Evolutionary conservation across 495 filamentous ascomycete species (phyloP), one percentile per base, ranked within the genome.

Genomic region (Penicillium bialowiezense): DNA sequence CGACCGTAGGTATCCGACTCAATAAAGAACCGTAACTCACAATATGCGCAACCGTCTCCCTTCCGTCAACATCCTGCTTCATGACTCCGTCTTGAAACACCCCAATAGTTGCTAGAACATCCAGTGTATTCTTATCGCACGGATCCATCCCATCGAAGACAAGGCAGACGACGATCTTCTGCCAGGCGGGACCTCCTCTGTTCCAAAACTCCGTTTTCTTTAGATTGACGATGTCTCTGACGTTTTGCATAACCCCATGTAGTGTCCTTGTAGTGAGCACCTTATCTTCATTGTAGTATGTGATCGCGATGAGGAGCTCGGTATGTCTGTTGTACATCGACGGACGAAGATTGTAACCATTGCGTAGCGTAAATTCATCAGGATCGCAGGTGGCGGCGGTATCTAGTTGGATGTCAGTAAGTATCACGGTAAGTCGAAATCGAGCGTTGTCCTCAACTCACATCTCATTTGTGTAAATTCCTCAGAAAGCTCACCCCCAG

Each of bases 151-250:
- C 93, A 65, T 98, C 93, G 54, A 97, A 97, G 38, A 98, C 89
- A 52, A 97, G 70, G 63, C 86, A 90, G 31, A 97, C 92, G 13
- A 97, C 93, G 62, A 98, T 97, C 77, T 98, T 98, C 67, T 98
- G 93, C 93, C 93, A 98, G 26, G 93, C 92, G 24, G 93, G 91
- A 18, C 93, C 93, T 56, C 93, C 93, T 70, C 95, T 91, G 68
- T 96, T 93, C 93, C 93, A 98, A 76, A 98, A 98, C 54, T 95
- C 90, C 18, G 93, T 95, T 69, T 91, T 96, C 72, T 96, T 96
- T 50, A 97, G 73, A 70, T 95, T 97, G 53, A 96, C 91, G 58
- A 98, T 97, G 57, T 98, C 92, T 39, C 91, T 85, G 53, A 98
- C 89, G 59, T 98, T 98, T 65, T 95, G 90, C 92, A 97, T 97